phyloP scores from a whole-genome alignment of 176 grass and related monocot genomes.

The Chloris gayana region DNA sequence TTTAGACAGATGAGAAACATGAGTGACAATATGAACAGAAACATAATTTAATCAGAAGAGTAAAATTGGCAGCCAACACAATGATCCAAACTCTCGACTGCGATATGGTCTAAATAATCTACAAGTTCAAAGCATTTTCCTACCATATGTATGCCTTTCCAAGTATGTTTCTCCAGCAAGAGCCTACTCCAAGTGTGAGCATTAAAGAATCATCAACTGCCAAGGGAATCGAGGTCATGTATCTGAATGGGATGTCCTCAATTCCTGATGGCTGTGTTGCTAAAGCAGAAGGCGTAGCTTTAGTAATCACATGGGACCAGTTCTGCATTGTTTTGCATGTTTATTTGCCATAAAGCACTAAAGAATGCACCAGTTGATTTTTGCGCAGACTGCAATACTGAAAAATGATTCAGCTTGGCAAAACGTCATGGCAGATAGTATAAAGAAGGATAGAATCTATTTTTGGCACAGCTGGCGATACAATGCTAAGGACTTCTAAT shows the following conservation, averaged over 20 bases:
- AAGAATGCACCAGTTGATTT: background rate
- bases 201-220: constrained; percentile 9
- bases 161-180: background rate
- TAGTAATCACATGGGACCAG: constrained; percentile 2
- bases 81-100: constrained; percentile 10
- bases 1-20: constrained; percentile 34
- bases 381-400: background rate
- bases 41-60: background rate
- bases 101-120: background rate
- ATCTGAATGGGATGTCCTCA: background rate
- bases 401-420: background rate
- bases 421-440: background rate
- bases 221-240: background rate
- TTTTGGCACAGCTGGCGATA: background rate
- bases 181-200: background rate
- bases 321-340: constrained; percentile 16
- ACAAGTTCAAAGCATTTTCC: background rate
- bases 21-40: background rate
- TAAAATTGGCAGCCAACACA: constrained; percentile 11
- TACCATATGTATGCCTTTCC: background rate
- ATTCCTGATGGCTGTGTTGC: background rate
- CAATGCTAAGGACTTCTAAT: background rate
- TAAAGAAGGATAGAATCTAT: background rate
- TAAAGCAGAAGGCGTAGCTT: constrained; percentile 17
- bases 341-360: constrained; percentile 3